Conservation (phyloP, 768 basidiomycete species). For the Dacryopinax spathularia region DNA sequence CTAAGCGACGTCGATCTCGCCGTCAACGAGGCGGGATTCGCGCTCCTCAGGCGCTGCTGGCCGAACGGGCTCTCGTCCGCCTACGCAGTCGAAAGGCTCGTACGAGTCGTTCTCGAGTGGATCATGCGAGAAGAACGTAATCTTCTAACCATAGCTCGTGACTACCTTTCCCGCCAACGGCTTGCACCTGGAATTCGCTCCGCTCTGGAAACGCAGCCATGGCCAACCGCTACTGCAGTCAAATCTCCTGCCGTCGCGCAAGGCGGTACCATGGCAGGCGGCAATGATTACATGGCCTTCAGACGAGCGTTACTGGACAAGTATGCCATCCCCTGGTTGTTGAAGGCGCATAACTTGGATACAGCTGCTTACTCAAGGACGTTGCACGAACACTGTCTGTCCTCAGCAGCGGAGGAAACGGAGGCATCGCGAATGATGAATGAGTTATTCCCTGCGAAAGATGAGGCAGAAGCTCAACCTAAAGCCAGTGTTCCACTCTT, state of each 20-base stretch:
- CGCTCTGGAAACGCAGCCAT: slow-evolving; percentile 31
- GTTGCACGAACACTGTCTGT: not conserved
- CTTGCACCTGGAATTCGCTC: slow-evolving; percentile 51
- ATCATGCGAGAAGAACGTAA: slow-evolving; percentile 48
- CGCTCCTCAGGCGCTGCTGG: slow-evolving; percentile 54
- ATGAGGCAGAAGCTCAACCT: not conserved
- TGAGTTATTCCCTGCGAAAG: not conserved
- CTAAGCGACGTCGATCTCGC: slow-evolving; percentile 56
- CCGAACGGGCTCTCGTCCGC: slow-evolving; percentile 59
- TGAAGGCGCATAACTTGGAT: slow-evolving; percentile 52
- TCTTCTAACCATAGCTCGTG: slow-evolving; percentile 50
- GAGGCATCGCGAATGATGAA: not conserved
- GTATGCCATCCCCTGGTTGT: slow-evolving; percentile 55
- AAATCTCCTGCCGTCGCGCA: not conserved
- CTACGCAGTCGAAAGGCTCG: slow-evolving; percentile 50
- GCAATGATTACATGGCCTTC: slow-evolving; percentile 44
- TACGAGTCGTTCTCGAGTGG: slow-evolving; percentile 49
- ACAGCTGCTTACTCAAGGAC: slow-evolving; percentile 32
- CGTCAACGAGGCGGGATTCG: slow-evolving; percentile 57
- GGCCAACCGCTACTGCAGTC: slow-evolving; percentile 32
- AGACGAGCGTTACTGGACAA: slow-evolving; percentile 38
- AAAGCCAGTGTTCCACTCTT: not conserved
- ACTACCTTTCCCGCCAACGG: slow-evolving; percentile 45
- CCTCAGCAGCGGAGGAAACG: not conserved
- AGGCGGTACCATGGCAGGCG: slow-evolving; percentile 31